A percentile compares a stretch with the other conserved stretches of the same genome.
phyloP scores from a whole-genome alignment of 129 eudicot genomes.

The Escallonia rubra region DNA sequence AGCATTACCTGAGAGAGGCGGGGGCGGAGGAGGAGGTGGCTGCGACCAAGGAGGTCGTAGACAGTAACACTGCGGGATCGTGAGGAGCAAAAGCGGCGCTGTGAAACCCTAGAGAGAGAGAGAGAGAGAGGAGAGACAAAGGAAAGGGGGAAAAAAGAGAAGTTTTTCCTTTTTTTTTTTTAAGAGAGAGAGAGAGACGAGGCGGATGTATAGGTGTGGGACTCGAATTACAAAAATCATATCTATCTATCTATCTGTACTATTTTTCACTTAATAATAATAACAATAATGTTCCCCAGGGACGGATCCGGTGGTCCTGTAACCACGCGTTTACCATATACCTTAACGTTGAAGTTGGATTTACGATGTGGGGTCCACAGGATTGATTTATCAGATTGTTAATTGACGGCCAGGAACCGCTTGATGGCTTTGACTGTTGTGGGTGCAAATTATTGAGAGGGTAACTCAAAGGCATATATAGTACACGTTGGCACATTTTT shows the following conservation, averaged over 20 bases:
- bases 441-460: no score
- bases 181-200: slow-evolving; percentile 6
- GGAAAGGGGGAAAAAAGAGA: background rate
- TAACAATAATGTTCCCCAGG: no score
- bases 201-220: slow-evolving; percentile 21
- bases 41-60: background rate
- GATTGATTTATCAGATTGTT: no score
- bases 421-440: no score
- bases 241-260: slow-evolving; percentile 6
- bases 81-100: slow-evolving; percentile 52
- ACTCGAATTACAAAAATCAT: slow-evolving; percentile 21
- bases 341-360: no score
- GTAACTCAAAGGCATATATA: no score
- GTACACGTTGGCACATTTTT: no score
- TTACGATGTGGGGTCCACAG: no score
- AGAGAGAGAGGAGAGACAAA: background rate
- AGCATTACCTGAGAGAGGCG: slow-evolving; percentile 26
- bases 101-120: slow-evolving; percentile 77
- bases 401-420: no score
- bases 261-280: no score
- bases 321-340: no score
- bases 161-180: background rate
- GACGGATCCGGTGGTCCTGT: no score
- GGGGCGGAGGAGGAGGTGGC: background rate
- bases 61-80: slow-evolving; percentile 28